A percentile compares a stretch with the other conserved stretches of the same genome.
Evolutionary conservation across 2,329 filamentous ascomycete species (phyloP).

Genomic region (Teratosphaeria viscida): DNA sequence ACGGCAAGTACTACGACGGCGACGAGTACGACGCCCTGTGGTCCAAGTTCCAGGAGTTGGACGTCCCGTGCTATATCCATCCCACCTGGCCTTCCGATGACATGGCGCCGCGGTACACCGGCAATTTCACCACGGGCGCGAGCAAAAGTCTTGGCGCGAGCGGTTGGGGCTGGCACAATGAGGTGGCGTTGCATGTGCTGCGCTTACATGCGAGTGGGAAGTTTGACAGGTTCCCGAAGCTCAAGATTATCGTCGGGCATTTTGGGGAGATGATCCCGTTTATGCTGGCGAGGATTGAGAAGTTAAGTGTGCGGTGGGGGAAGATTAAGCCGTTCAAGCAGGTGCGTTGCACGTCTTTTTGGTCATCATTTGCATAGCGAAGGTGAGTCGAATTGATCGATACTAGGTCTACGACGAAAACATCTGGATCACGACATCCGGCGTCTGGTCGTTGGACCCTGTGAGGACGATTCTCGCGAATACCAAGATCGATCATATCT

Average conservation of each 20-base stretch:
- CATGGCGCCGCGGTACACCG: conserved; percentile 25
- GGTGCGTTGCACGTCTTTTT: not conserved
- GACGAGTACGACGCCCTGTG: conserved; percentile 22
- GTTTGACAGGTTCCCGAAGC: conserved; percentile 44
- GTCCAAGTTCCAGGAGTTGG: conserved; percentile 30
- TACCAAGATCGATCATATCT: conserved; percentile 36
- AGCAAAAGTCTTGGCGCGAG: conserved; percentile 29
- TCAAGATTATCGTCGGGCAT: conserved; percentile 48
- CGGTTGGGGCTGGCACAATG: conserved; percentile 43
- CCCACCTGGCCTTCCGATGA: conserved; percentile 33
- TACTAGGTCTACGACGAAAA: conserved; percentile 37
- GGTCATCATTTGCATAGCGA: too few relatives aligned
- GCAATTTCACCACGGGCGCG: conserved; percentile 26
- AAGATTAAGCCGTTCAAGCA: conserved; percentile 19
- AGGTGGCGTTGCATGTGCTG: conserved; percentile 40
- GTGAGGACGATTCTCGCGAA: conserved; percentile 32
- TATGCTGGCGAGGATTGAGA: conserved; percentile 40
- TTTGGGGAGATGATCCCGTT: conserved; percentile 50
- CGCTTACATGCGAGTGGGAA: conserved; percentile 43
- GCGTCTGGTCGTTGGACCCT: conserved; percentile 44
- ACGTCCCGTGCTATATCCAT: conserved; percentile 44
- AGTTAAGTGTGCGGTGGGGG: conserved; percentile 20
- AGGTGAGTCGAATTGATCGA: conserved; percentile 24
- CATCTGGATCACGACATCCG: conserved; percentile 50
- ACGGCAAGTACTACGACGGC: conserved; percentile 27